These are phyloP conservation scores for Wickerhamiella pararugosa DNA, from an alignment of 1,139 yeast genomes.

Conservation along the genomic window DNA sequence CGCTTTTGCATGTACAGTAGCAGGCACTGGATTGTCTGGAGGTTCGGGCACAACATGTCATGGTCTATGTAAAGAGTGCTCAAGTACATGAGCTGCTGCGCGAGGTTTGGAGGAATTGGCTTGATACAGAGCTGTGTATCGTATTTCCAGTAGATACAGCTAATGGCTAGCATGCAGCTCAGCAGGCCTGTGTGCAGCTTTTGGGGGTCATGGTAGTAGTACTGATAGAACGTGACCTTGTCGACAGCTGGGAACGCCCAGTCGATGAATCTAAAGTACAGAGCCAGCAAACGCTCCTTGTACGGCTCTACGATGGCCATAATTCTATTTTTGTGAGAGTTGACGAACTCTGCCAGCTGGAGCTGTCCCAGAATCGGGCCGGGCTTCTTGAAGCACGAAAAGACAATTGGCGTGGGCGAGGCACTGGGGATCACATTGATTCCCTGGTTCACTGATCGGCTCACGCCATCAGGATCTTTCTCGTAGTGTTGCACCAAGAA, in stretches of 20 bases:
- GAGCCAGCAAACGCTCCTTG: constrained; percentile 23
- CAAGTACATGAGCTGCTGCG: constrained; percentile 20
- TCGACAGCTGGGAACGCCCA: constrained; percentile 27
- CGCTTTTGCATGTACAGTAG: constrained; percentile 25
- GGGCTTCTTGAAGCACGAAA: constrained; percentile 6
- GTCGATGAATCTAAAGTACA: constrained; percentile 24
- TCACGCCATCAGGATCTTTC: constrained; percentile 16
- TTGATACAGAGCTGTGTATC: constrained; percentile 24
- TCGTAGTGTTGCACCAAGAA: constrained; percentile 21
- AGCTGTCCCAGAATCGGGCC: neutral
- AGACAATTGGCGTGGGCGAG: constrained; percentile 7
- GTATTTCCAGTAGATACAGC: constrained; percentile 28
- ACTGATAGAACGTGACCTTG: constrained; percentile 21
- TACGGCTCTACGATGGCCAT: constrained; percentile 12
- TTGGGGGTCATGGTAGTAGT: constrained; percentile 20
- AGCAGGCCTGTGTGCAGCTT: constrained; percentile 23
- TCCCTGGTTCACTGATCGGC: constrained; percentile 22
- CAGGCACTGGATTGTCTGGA: constrained; percentile 32
- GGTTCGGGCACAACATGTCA: constrained; percentile 25
- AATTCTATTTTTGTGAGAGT: neutral
- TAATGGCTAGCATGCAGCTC: constrained; percentile 25
- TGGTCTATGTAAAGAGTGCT: constrained; percentile 23
- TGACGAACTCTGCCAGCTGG: neutral
- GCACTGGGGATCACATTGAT: constrained; percentile 19
- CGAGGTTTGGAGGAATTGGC: constrained; percentile 21